A percentile compares a stretch with the other conserved stretches of the same genome.
phyloP scores from a whole-genome alignment of 31 red algal species.

The Bonnemaisonia californica region DNA sequence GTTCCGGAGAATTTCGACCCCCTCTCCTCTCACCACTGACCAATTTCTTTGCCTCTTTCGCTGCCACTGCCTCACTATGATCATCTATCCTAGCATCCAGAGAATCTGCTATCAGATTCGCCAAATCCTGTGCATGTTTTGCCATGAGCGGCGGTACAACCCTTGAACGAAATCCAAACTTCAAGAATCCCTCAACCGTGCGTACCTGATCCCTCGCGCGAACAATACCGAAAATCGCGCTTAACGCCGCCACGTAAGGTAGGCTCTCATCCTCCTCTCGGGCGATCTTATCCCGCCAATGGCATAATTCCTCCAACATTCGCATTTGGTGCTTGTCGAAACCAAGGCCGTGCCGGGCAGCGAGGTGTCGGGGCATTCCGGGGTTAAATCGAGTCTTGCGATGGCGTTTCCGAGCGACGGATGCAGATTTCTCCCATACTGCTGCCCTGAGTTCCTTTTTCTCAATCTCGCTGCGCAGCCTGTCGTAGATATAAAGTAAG shows the following conservation, averaged over 20 bases:
- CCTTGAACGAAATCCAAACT: conserved; percentile 40
- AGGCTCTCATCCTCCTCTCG: conserved; percentile 88
- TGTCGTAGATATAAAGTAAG: conserved; percentile 88
- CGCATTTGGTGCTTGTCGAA: conserved; percentile 54
- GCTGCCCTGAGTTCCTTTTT: conserved; percentile 22
- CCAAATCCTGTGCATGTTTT: conserved; percentile 48
- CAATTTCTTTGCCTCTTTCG: not conserved
- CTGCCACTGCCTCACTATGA: not conserved
- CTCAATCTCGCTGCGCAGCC: conserved; percentile 60
- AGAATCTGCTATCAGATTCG: conserved; percentile 40
- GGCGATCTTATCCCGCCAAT: conserved; percentile 87
- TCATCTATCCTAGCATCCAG: conserved; percentile 41
- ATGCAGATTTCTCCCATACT: conserved; percentile 54
- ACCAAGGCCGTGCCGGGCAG: conserved; percentile 40
- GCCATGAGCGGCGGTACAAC: conserved; percentile 44
- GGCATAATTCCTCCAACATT: conserved; percentile 64
- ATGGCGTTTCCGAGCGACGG: conserved; percentile 56
- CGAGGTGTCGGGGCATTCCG: conserved; percentile 44
- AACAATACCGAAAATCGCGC: conserved; percentile 55
- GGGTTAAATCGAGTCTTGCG: conserved; percentile 43
- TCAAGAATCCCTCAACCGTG: conserved; percentile 48
- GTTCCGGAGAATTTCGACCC: conserved; percentile 12
- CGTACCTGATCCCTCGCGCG: conserved; percentile 41
- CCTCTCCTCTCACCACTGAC: conserved; percentile 2
- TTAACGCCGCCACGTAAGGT: conserved; percentile 72